These are phyloP conservation scores for Haematococcus sp. DNA, from an alignment of 139 green algal genomes.

Conservation along the genomic window DNA sequence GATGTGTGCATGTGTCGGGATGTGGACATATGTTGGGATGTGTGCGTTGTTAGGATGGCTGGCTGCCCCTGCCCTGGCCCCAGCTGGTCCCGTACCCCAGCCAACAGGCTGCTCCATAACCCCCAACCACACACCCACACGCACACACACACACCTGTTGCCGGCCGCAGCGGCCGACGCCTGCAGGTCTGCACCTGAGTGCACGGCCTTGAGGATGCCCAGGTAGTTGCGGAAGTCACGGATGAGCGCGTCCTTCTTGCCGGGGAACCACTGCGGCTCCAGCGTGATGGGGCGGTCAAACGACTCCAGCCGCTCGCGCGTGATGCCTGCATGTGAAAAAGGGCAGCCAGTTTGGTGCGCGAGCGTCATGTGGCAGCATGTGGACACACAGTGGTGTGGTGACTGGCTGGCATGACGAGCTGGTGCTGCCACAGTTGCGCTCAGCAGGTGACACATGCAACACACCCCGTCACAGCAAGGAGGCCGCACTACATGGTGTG, in stretches of 20 bases:
- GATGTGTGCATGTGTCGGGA: no score
- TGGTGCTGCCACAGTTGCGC: not conserved
- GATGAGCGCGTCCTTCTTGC: slow-evolving; percentile 87
- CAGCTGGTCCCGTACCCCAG: no score
- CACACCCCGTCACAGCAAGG: not conserved
- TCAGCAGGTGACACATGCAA: not conserved
- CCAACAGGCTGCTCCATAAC: no score
- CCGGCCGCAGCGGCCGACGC: slow-evolving; percentile 38
- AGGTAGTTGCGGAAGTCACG: slow-evolving; percentile 93
- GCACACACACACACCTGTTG: slow-evolving; percentile 29
- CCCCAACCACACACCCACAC: no score
- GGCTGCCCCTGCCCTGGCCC: no score
- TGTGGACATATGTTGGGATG: no score
- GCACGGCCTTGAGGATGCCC: slow-evolving; percentile 90
- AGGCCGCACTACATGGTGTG: not conserved
- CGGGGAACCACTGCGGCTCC: slow-evolving; percentile 81
- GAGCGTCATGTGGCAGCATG: not conserved
- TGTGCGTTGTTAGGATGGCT: no score
- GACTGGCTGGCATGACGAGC: not conserved
- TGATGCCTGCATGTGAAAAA: slow-evolving; percentile 75
- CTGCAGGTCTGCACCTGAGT: slow-evolving; percentile 82
- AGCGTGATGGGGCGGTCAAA: slow-evolving; percentile 89
- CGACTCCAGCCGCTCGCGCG: slow-evolving; percentile 78
- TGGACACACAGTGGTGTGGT: not conserved
- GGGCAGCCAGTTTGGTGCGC: no score